Evolutionary conservation across 345 rosid genomes (phyloP), one percentile per base, ranked within the genome.

Genomic region (Rhodamnia rubescens): DNA sequence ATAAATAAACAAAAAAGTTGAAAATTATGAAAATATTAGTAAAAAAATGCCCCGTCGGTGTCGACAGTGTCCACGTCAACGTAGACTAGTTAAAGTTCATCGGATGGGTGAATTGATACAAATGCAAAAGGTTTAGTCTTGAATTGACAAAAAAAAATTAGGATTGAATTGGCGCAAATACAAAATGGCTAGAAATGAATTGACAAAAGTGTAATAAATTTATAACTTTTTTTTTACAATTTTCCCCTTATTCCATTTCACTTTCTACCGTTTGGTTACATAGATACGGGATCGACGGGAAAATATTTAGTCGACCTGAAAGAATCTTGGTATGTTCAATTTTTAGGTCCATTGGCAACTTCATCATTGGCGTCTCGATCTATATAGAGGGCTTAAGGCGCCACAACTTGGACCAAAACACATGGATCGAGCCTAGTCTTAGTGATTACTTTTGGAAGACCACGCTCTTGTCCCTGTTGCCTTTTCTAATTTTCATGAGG

Each of bases 101-200:
- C 14, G 1, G 0, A 26, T 57, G 5, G 2, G n/a, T 58, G 0
- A 5, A n/a, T 58, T 58, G 13, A 58, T 2, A 47, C 11, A 47
- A 47, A 47, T 47, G 8, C 11, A 58, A 58, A 5, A 58, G n/a
- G 2, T 58, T 58, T 58, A 58, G 2, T 0, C 12, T 12, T n/a
- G 4, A n/a, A 58, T n/a, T 12, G 8, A 10, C 18, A n/a, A n/a
- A 58, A 26, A 44, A 26, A 57, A 5, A 58, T 58, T 58, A n/a
- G 5, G 0, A n/a, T 13, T 58, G 8, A n/a, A 26, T 58, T 11
- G 16, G 13, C 32, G 2, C 2, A 58, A 26, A 26, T 58, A 2
- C n/a, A 12, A 58, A 58, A n/a, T 0, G 5, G 12, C n/a, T 5
- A 2, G 2, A 13, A 58, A 2, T 12, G 8, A 58, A 58, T 58